phyloP scores from a whole-genome alignment of 1,284 basidiomycete genomes.

The Papiliotrema laurentii region DNA sequence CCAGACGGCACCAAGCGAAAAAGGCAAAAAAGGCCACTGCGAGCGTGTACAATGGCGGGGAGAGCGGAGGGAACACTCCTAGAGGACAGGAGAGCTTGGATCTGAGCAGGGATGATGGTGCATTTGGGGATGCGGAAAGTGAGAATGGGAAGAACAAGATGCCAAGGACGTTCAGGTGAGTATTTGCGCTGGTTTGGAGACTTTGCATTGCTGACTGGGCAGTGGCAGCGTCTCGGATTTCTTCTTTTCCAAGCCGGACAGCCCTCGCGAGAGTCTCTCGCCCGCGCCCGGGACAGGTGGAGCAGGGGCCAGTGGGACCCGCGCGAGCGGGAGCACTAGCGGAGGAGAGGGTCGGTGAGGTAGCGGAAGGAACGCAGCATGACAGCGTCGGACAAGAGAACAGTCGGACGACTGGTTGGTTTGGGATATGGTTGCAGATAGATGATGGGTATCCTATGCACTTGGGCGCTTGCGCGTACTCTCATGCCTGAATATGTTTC shows the following conservation, averaged over 20 bases:
- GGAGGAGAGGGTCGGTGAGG: neutral
- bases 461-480: neutral
- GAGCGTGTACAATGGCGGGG: slow-evolving; percentile 25
- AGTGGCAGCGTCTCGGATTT: slow-evolving; percentile 39
- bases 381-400: neutral
- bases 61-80: slow-evolving; percentile 27
- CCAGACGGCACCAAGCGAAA: slow-evolving; percentile 76
- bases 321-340: neutral
- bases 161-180: slow-evolving; percentile 44
- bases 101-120: slow-evolving; percentile 21
- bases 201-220: neutral
- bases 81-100: slow-evolving; percentile 27
- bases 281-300: neutral
- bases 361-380: neutral
- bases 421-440: neutral
- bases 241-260: slow-evolving; percentile 34
- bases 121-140: slow-evolving; percentile 33
- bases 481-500: neutral
- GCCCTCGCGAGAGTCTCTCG: neutral
- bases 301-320: neutral
- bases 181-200: too few relatives aligned
- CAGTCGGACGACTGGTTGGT: neutral
- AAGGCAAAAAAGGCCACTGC: slow-evolving; percentile 49
- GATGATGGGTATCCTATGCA: too few relatives aligned
- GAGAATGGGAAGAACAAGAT: slow-evolving; percentile 48